phyloP scores from a whole-genome alignment of 306 rosid species.

The Macrotyloma uniflorum region DNA sequence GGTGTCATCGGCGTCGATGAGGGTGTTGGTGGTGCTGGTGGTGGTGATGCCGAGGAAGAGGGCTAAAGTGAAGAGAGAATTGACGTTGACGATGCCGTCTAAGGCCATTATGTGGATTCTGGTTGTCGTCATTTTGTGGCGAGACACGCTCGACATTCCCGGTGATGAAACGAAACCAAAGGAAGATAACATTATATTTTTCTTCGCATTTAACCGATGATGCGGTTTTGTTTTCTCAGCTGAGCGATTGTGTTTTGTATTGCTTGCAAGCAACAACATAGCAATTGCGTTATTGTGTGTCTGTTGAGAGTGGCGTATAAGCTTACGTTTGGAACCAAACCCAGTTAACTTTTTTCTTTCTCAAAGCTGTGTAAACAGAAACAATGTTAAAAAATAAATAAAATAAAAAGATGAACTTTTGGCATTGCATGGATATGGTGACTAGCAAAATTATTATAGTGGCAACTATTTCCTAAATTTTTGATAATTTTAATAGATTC shows the following conservation, averaged over 20 bases:
- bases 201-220: not conserved
- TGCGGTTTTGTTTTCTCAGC: not conserved
- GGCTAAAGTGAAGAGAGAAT: slow-evolving; percentile 85
- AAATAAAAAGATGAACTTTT: too few relatives aligned
- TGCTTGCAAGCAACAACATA: slow-evolving; percentile 38
- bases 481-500: too few relatives aligned
- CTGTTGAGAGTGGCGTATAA: slow-evolving; percentile 37
- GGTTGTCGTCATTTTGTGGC: slow-evolving; percentile 52
- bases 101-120: slow-evolving; percentile 82
- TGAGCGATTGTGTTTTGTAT: not conserved
- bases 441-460: too few relatives aligned
- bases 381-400: too few relatives aligned
- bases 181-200: not conserved
- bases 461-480: too few relatives aligned
- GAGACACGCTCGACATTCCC: slow-evolving; percentile 54
- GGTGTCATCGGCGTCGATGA: slow-evolving; percentile 41
- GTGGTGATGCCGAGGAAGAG: slow-evolving; percentile 78
- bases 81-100: slow-evolving; percentile 81
- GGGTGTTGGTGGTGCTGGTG: slow-evolving; percentile 46
- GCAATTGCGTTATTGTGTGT: not conserved
- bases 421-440: too few relatives aligned
- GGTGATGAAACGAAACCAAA: not conserved
- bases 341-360: slow-evolving; percentile 9
- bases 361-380: not conserved
- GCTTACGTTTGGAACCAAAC: slow-evolving; percentile 27